A percentile compares a stretch with the other conserved stretches of the same genome.
These are phyloP conservation scores for Myriosclerotinia curreyana DNA, from an alignment of 2,329 filamentous ascomycete genomes.

Conservation along the genomic window DNA sequence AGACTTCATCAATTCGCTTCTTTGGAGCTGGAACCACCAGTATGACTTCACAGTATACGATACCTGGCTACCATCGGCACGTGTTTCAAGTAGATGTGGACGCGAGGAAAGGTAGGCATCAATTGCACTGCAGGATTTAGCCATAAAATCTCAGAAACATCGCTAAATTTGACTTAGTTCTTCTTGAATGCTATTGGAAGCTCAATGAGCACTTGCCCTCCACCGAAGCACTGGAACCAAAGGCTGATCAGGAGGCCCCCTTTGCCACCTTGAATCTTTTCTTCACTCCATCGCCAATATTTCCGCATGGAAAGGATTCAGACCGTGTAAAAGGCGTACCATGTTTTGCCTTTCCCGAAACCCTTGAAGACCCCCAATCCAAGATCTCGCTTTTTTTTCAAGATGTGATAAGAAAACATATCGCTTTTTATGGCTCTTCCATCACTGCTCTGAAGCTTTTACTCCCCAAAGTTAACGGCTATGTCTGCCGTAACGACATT, in stretches of 20 bases:
- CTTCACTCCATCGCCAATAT: neutral
- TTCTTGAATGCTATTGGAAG: constrained; percentile 1
- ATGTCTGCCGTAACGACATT: constrained; percentile 7
- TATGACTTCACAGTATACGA: neutral
- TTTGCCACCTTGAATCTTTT: neutral
- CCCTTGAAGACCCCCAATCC: neutral
- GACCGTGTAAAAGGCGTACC: neutral
- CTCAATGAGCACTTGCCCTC: constrained; percentile 1
- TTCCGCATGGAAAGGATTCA: neutral
- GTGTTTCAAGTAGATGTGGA: neutral
- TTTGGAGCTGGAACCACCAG: neutral
- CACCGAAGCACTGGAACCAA: neutral
- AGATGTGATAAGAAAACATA: constrained; percentile 1
- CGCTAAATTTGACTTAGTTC: neutral
- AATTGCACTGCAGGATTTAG: neutral
- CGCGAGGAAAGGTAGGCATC: neutral
- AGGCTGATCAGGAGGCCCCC: neutral
- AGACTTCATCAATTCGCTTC: neutral
- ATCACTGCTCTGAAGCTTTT: neutral
- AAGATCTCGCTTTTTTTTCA: neutral
- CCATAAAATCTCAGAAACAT: neutral
- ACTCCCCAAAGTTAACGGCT: constrained; percentile 2
- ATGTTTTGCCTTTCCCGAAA: neutral
- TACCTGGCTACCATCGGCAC: neutral
- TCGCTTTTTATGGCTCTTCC: neutral